Conservation (phyloP, 495 filamentous ascomycete species). For the Neurospora sp. region DNA sequence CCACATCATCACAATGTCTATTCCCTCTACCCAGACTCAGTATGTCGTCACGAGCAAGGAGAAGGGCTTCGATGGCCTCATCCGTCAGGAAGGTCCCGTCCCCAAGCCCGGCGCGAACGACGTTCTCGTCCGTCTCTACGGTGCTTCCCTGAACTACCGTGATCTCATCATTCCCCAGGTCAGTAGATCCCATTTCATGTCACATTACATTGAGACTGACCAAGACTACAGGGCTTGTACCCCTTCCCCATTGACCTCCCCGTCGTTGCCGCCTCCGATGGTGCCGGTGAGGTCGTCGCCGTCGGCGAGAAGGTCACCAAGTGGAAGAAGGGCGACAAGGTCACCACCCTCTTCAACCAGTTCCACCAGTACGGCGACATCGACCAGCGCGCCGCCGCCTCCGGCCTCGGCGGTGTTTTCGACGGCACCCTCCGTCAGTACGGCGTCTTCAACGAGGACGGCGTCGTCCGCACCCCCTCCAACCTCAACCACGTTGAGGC, state of each 20-base stretch:
- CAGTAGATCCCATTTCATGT: slow-evolving; percentile 1
- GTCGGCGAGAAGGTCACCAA: slow-evolving; percentile 56
- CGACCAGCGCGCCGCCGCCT: slow-evolving; percentile 26
- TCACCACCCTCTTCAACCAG: slow-evolving; percentile 74
- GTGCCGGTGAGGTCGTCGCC: slow-evolving; percentile 60
- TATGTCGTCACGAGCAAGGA: slow-evolving; percentile 49
- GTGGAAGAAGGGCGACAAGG: slow-evolving; percentile 63
- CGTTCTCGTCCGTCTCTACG: slow-evolving; percentile 66
- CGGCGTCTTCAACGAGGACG: slow-evolving; percentile 57
- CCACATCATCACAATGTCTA: slow-evolving; percentile 13
- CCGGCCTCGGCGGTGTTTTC: slow-evolving; percentile 59
- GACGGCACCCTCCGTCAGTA: slow-evolving; percentile 68
- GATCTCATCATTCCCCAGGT: slow-evolving; percentile 68
- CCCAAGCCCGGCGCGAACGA: slow-evolving; percentile 58
- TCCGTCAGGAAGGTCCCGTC: slow-evolving; percentile 37
- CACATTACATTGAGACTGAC: not conserved
- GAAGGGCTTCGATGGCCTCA: slow-evolving; percentile 51
- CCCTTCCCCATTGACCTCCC: slow-evolving; percentile 49
- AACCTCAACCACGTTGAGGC: slow-evolving; percentile 55
- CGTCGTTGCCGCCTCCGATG: slow-evolving; percentile 67
- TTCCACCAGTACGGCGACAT: slow-evolving; percentile 54
- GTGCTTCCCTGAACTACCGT: slow-evolving; percentile 73
- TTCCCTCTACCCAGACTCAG: slow-evolving; percentile 47
- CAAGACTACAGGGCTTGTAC: slow-evolving; percentile 46
- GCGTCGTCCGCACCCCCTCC: slow-evolving; percentile 53